Conservation (phyloP, 768 basidiomycete genomes). For the Amanita phalloides region DNA sequence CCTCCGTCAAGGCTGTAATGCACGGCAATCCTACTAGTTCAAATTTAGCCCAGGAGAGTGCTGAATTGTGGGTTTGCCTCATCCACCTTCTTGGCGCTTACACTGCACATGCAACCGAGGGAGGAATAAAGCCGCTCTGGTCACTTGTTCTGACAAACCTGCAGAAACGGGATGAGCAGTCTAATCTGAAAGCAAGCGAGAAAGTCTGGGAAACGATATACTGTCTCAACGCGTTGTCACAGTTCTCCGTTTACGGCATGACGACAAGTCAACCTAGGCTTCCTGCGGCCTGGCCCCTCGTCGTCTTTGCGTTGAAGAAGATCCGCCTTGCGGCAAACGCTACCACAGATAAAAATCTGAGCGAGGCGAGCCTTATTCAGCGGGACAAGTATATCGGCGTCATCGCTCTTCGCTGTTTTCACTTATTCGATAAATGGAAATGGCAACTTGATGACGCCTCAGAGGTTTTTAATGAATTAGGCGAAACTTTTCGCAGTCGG, state of each 20-base stretch:
- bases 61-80: slow-evolving; percentile 69
- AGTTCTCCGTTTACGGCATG: slow-evolving; percentile 54
- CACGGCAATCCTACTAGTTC: slow-evolving; percentile 24
- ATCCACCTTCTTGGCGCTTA: slow-evolving; percentile 40
- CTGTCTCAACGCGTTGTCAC: slow-evolving; percentile 62
- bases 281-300: slow-evolving; percentile 56
- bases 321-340: slow-evolving; percentile 46
- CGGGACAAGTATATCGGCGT: slow-evolving; percentile 65
- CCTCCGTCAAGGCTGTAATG: slow-evolving; percentile 27
- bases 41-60: slow-evolving; percentile 28
- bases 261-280: slow-evolving; percentile 24
- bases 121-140: slow-evolving; percentile 33
- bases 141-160: slow-evolving; percentile 25
- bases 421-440: slow-evolving; percentile 64
- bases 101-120: slow-evolving; percentile 6
- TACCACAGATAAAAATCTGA: slow-evolving; percentile 26
- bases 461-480: slow-evolving; percentile 49
- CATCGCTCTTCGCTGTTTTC: slow-evolving; percentile 61
- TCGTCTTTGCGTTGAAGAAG: slow-evolving; percentile 42
- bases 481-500: slow-evolving; percentile 66
- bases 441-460: slow-evolving; percentile 59
- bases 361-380: slow-evolving; percentile 29
- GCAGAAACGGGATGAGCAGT: slow-evolving; percentile 14
- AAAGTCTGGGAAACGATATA: slow-evolving; percentile 63
- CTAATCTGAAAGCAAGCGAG: slow-evolving; percentile 46